Evolutionary conservation across 352 stramenopile species (phyloP).

Genomic region (Pythium utonaiense): DNA sequence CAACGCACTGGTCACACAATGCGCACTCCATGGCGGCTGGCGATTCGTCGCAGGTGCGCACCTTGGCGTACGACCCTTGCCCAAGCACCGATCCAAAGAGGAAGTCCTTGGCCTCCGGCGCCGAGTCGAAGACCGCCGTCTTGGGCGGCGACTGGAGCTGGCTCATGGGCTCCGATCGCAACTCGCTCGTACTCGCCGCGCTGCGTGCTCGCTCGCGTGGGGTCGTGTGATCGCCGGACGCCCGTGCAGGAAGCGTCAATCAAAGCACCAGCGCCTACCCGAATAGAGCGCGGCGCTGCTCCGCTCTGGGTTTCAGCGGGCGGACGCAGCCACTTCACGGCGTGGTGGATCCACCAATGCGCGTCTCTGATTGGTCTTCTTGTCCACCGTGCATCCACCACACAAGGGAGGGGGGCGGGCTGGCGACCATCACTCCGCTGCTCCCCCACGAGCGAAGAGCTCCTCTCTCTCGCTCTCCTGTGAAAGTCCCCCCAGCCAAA

Average conservation of each 20-base stretch:
- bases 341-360: constrained; percentile 21
- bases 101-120: constrained; percentile 77
- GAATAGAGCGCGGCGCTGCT: constrained; percentile 19
- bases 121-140: constrained; percentile 52
- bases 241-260: constrained; percentile 2
- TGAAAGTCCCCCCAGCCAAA: constrained; percentile 5
- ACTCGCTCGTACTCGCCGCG: not conserved
- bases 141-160: constrained; percentile 30
- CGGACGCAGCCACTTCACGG: constrained; percentile 18
- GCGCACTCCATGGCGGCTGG: not conserved
- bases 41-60: constrained; percentile 17
- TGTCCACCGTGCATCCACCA: constrained; percentile 16
- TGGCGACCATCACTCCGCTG: constrained; percentile 28
- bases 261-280: constrained; percentile 8
- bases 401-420: constrained; percentile 5
- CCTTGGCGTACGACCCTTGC: constrained; percentile 87
- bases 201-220: not conserved
- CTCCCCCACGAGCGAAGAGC: constrained; percentile 10
- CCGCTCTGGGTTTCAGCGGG: constrained; percentile 10
- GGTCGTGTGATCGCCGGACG: constrained; percentile 14
- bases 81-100: constrained; percentile 83
- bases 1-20: not conserved
- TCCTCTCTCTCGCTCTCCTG: constrained; percentile 8
- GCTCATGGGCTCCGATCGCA: constrained; percentile 8
- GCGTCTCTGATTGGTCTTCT: constrained; percentile 17